Conservation (phyloP, 768 basidiomycete species). For the Roridomyces roridus region DNA sequence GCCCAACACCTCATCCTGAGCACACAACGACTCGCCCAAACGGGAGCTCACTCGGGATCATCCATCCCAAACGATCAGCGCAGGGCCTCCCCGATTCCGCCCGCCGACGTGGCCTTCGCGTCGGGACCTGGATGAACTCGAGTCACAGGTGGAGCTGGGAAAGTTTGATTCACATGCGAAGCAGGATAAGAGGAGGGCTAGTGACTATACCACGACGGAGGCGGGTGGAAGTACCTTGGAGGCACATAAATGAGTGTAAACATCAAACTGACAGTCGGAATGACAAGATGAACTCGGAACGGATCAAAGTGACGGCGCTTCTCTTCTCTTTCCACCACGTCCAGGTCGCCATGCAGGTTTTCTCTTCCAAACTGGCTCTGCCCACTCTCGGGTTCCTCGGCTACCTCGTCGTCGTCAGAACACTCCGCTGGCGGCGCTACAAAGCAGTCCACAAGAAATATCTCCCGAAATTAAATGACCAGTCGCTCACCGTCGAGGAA, state of each 20-base stretch:
- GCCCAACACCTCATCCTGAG: conserved; percentile 11
- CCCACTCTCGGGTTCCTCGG: neutral
- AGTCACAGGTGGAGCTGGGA: too few species aligned
- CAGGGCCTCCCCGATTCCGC: conserved; percentile 14
- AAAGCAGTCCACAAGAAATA: conserved; percentile 49
- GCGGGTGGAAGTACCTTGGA: too few species aligned
- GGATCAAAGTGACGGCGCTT: too few species aligned
- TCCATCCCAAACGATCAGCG: neutral
- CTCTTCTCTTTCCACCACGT: conserved; percentile 1
- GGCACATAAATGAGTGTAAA: too few species aligned
- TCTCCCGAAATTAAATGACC: conserved; percentile 35
- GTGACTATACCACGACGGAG: too few species aligned
- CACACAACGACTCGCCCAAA: neutral
- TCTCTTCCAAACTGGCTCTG: neutral
- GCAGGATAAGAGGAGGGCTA: too few species aligned
- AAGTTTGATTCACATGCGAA: too few species aligned
- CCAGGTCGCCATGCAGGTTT: neutral
- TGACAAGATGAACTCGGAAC: too few species aligned
- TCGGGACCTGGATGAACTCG: too few species aligned
- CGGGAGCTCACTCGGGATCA: neutral
- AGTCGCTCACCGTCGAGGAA: conserved; percentile 48
- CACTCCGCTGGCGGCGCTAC: conserved; percentile 49
- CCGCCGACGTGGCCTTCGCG: too few species aligned
- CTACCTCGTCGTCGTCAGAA: conserved; percentile 38
- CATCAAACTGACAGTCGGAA: too few species aligned